Conservation (phyloP, 1,284 basidiomycete genomes). For the Apiotrichum gracile region DNA sequence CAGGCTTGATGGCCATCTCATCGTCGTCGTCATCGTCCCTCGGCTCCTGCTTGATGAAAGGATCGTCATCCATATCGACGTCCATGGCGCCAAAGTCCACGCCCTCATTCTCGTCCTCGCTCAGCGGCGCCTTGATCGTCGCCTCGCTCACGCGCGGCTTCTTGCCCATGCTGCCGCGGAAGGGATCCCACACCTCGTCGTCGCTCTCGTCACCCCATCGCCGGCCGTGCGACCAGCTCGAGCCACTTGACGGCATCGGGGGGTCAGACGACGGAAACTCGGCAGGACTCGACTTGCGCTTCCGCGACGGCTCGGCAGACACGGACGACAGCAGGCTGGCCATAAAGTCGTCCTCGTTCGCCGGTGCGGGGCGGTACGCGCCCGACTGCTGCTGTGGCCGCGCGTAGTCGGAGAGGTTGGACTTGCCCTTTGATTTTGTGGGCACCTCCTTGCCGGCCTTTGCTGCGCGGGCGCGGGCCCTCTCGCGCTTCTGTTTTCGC, state of each 20-base stretch:
- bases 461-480: slow-evolving; percentile 16
- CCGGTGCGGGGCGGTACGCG: slow-evolving; percentile 69
- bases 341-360: slow-evolving; percentile 83
- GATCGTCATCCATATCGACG: slow-evolving; percentile 11
- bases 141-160: slow-evolving; percentile 40
- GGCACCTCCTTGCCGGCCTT: slow-evolving; percentile 17
- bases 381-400: slow-evolving; percentile 53
- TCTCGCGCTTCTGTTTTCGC: slow-evolving; percentile 34
- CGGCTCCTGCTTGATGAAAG: slow-evolving; percentile 43
- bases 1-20: slow-evolving; percentile 21
- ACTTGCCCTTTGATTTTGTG: slow-evolving; percentile 46
- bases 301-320: slow-evolving; percentile 48
- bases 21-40: slow-evolving; percentile 46
- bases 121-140: slow-evolving; percentile 20
- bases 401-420: slow-evolving; percentile 42
- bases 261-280: slow-evolving; percentile 40
- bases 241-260: slow-evolving; percentile 45
- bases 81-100: slow-evolving; percentile 28
- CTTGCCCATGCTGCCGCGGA: slow-evolving; percentile 33
- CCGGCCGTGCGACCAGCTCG: slow-evolving; percentile 49
- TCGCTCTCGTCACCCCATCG: slow-evolving; percentile 35
- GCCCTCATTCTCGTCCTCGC: slow-evolving; percentile 21
- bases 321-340: slow-evolving; percentile 57
- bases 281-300: slow-evolving; percentile 64
- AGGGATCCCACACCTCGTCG: slow-evolving; percentile 46